Base-by-base conservation (phyloP, 257 asterid genomes). In the Primulina tabacum region DNA sequence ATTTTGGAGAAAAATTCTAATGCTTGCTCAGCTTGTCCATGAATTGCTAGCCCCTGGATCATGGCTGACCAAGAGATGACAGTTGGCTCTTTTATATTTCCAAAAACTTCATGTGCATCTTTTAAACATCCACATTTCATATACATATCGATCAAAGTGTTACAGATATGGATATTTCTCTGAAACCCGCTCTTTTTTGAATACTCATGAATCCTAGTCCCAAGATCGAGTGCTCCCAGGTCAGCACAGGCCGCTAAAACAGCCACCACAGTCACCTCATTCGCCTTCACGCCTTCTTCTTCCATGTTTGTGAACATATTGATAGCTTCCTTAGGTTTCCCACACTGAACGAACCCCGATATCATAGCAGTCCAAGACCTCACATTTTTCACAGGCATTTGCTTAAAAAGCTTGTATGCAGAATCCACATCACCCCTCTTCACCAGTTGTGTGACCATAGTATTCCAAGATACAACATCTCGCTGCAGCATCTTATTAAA, bases 291-390 rank as follows among this genome's bases (percentile, higher is more conserved):
- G 6, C 88, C 87, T 0, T 64, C 68, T 38, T 75, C 80, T 70
- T 83, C 89, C 96, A 89, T 83, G 67, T 78, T 73, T 16, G 56
- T 43, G 73, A 81, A 89, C 64, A 84, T 75, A 33, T 56, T 64
- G 55, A 87, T 67, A 18, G 91, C 96, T 60, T 82, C 81, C 72
- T 82, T 84, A 7, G 96, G 85, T 71, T 69, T 83, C 63, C 83
- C 82, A 60, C 89, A 80, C 61, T 82, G 91, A 59, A 80, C 89
- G 56, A 83, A 89, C 69, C 91, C 91, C 0, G 93, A 70, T 74
- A 83, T 62, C 89, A 89, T 83, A 12, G 88, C 79, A 18, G 93
- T 80, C 96, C 93, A 89, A 5, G 96, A 89, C 84, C 93, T 87
- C 71, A 83, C 78, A 73, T 73, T 86, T 78, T 82, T 84, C 35